Percentiles rank a stretch among this genome's conserved stretches.
Conservation (phyloP, 164 flowering plant species). For the Aristolochia californica region DNA sequence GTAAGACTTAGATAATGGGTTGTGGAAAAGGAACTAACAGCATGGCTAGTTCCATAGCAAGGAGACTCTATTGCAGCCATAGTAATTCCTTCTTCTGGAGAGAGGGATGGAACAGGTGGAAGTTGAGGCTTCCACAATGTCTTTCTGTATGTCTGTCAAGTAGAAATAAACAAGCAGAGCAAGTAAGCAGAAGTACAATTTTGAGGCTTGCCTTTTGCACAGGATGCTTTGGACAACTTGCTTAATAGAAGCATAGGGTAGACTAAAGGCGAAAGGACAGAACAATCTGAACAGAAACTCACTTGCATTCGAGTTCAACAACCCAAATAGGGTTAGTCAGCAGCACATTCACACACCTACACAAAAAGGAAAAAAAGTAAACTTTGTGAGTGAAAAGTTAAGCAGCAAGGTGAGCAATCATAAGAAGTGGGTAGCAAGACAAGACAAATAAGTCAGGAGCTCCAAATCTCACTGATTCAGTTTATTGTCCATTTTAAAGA, state of each 20-base stretch:
- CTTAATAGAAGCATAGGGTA: not conserved
- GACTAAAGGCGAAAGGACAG: not conserved
- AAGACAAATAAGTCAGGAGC: too few species aligned
- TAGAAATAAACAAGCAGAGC: not conserved
- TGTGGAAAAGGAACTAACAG: conserved; percentile 27
- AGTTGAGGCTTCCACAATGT: conserved; percentile 24
- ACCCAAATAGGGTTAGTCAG: conserved; percentile 97
- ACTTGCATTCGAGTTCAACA: conserved; percentile 98
- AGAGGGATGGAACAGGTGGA: conserved; percentile 7
- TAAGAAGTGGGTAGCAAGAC: too few species aligned
- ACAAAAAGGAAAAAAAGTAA: conserved; percentile 5
- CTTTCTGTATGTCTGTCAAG: conserved; percentile 65
- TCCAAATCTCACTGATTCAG: too few species aligned
- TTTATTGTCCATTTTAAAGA: too few species aligned
- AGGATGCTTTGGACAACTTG: too few species aligned
- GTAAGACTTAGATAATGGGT: too few species aligned
- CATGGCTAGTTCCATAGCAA: conserved; percentile 66
- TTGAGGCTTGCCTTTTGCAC: too few species aligned
- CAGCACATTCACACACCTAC: conserved; percentile 87
- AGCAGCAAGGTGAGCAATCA: too few species aligned
- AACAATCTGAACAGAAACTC: not conserved
- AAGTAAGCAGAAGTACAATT: not conserved
- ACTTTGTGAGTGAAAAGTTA: not conserved
- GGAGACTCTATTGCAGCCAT: conserved; percentile 47
- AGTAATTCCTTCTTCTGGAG: conserved; percentile 28